Evolutionary conservation across 768 basidiomycete genomes (phyloP).

Genomic region (Collybia sp.): DNA sequence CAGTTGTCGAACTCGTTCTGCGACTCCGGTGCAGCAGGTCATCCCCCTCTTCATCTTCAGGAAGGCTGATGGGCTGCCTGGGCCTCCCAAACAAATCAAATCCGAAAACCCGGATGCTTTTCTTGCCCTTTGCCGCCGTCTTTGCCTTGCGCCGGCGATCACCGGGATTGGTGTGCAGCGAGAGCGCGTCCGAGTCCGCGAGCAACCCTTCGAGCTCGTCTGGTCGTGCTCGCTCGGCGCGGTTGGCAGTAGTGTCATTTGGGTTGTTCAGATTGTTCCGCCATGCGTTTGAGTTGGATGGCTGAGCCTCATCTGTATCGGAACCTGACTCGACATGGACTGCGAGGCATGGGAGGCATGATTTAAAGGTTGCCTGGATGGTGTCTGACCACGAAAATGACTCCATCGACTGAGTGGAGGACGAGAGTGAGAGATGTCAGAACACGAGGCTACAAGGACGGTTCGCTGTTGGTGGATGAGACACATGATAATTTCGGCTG

Average conservation of each 20-base stretch:
- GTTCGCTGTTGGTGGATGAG: no score
- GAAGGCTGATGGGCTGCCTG: slow-evolving; percentile 46
- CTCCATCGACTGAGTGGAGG: background rate
- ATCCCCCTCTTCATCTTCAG: slow-evolving; percentile 43
- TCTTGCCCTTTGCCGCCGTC: slow-evolving; percentile 26
- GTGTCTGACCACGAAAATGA: slow-evolving; percentile 54
- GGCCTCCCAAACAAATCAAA: slow-evolving; percentile 60
- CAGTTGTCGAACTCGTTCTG: slow-evolving; percentile 7
- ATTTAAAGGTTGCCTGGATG: slow-evolving; percentile 49
- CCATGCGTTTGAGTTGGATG: background rate
- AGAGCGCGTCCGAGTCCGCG: slow-evolving; percentile 40
- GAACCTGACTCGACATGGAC: slow-evolving; percentile 11
- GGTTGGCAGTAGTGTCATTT: slow-evolving; percentile 22
- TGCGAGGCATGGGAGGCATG: slow-evolving; percentile 57
- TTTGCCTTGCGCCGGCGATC: slow-evolving; percentile 17
- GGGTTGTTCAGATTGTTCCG: background rate
- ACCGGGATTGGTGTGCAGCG: slow-evolving; percentile 61
- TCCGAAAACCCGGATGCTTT: slow-evolving; percentile 56
- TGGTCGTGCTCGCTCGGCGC: slow-evolving; percentile 30
- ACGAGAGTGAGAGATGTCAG: background rate
- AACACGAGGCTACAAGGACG: no score
- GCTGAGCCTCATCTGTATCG: slow-evolving; percentile 14
- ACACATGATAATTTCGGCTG: no score
- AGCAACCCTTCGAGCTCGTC: slow-evolving; percentile 35
- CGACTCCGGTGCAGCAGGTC: slow-evolving; percentile 7